Percentiles rank a stretch among this genome's conserved stretches.
Conservation (phyloP, 257 asterid species). For the Craterostigma plantagineum region DNA sequence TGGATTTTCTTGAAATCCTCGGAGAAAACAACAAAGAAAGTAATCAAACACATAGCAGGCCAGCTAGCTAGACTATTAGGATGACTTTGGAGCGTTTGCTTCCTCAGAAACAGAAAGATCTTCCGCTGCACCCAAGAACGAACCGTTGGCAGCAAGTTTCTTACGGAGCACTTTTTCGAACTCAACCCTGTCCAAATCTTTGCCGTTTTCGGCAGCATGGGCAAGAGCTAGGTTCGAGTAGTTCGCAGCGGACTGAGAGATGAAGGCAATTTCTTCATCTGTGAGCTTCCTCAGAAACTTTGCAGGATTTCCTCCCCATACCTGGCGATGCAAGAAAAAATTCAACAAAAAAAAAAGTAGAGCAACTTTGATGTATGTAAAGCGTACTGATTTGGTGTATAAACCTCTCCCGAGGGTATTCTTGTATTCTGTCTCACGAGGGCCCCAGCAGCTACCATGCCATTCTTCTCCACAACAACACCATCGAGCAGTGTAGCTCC, state of each 20-base stretch:
- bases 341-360: conserved; percentile 3
- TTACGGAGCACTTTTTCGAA: conserved; percentile 71
- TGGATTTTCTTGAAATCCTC: no score
- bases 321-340: conserved; percentile 19
- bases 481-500: conserved; percentile 97
- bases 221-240: conserved; percentile 58
- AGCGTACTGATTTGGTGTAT: no score
- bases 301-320: conserved; percentile 99
- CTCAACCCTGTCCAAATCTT: conserved; percentile 49
- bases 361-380: no score
- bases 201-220: conserved; percentile 89
- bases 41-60: no score
- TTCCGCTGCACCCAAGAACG: no score
- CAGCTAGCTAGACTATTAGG: no score
- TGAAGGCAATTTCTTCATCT: conserved; percentile 70
- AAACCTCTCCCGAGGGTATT: conserved; percentile 82
- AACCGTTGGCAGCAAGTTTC: conserved; percentile 24
- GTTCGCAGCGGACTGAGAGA: conserved; percentile 65
- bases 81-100: no score
- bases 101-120: no score
- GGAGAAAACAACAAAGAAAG: no score
- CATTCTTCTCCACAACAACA: conserved; percentile 74
- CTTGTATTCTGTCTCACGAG: conserved; percentile 88
- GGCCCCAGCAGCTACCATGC: conserved; percentile 99
- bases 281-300: conserved; percentile 86